Conservation (phyloP, 768 basidiomycete genomes). For the Exsudoporus frostii region DNA sequence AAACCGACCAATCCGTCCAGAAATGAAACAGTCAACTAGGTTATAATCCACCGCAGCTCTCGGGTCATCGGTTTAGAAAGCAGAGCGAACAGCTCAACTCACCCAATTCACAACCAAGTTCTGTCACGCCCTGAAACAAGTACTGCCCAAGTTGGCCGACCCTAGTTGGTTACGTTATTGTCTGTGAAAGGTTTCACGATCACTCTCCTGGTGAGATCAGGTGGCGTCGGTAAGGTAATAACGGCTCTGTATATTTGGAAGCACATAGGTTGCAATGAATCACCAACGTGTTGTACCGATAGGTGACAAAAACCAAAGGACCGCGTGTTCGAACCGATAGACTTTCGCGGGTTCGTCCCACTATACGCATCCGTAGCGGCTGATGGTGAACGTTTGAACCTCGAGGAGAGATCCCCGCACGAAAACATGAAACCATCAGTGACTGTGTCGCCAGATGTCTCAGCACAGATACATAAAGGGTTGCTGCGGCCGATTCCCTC, state of each 20-base stretch:
- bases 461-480: conserved; percentile 5
- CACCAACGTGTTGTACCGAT: too few species aligned
- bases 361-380: background rate
- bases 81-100: background rate
- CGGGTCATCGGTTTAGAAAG: background rate
- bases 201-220: conserved; percentile 2
- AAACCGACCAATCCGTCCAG: background rate
- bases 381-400: background rate
- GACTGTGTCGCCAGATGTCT: conserved; percentile 1
- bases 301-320: background rate
- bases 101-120: background rate
- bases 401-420: background rate
- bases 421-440: conserved; percentile 1
- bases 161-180: conserved; percentile 11
- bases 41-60: background rate
- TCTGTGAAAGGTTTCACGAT: background rate
- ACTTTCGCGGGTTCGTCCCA: conserved; percentile 1
- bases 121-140: background rate
- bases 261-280: background rate
- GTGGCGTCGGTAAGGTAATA: conserved; percentile 14
- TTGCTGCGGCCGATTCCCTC: conserved; percentile 17
- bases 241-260: background rate
- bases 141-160: background rate
- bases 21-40: background rate
- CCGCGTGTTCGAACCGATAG: background rate